Conservation (phyloP, 2,329 filamentous ascomycete genomes). For the Botrytis galanthina region DNA sequence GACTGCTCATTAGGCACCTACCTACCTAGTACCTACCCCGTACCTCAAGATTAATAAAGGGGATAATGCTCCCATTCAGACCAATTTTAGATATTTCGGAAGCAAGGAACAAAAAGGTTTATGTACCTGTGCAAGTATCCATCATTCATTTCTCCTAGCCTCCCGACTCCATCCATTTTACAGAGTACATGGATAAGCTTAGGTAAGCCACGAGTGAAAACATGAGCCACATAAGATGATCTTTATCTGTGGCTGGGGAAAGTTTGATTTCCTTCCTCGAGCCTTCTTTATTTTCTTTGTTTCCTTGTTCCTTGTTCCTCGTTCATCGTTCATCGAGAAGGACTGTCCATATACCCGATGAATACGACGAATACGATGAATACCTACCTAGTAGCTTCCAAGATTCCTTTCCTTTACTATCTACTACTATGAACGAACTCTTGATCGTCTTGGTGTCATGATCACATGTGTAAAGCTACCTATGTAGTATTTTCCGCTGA, state of each 20-base stretch:
- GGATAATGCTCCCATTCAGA: neutral
- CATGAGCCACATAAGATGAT: neutral
- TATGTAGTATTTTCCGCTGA: neutral
- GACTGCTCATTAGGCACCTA: neutral
- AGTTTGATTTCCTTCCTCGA: neutral
- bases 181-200: too few species aligned
- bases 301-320: neutral
- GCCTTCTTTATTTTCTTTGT: neutral
- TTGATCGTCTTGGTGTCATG: neutral
- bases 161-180: neutral
- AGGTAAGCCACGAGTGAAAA: too few species aligned
- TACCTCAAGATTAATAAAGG: neutral
- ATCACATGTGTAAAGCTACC: neutral
- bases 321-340: neutral
- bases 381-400: neutral
- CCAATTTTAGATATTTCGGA: neutral
- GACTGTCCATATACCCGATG: neutral
- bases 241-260: constrained; percentile 2
- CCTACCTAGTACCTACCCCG: too few species aligned
- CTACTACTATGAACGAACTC: neutral
- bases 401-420: neutral
- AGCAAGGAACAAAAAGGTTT: neutral
- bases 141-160: constrained; percentile 11
- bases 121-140: neutral
- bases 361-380: neutral